Evolutionary conservation across 371 early-diverging fungal genomes (phyloP), one percentile per base, ranked within the genome.

Genomic region (Mucor indicus): DNA sequence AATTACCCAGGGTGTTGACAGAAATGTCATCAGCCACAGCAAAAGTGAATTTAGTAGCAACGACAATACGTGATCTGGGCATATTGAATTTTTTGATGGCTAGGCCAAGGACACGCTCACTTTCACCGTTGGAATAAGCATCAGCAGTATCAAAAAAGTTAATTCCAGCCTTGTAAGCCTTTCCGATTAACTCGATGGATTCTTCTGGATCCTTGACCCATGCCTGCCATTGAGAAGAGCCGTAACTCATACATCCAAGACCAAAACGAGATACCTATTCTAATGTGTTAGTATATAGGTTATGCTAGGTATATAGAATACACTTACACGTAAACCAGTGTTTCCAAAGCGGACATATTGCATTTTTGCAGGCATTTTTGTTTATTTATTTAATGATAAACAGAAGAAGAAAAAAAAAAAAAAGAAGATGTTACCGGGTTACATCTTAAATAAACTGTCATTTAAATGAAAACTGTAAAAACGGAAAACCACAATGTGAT

Each of bases 111-210:
- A 77, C 49, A 9, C 52, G 35, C 37, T 74, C 77, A 22, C 63
- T 62, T 35, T 55, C 56, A 7, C 74, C 74, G 27, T 62, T 62
- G 10, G 57, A 52, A 36, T 77, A 74, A 0, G 16, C 35, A 48
- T 60, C 38, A 15, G 61, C 63, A 1, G 64, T 69, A 33, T 63
- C 72, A 45, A 66, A 71, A 37, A 72, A 76, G 37, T 76, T 74
- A 44, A 76, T 70, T 23, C 79, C 72, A 25, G 63, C 61, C 22
- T 76, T 65, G 47, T 61, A 73, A 2, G 74, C 74, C 9, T 55
- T 38, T 24, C 70, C 64, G 47, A 77, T 70, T 24, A 71, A 16
- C 7, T 51, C 54, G 11, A 73, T 25, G 2, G 59, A 44, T 43
- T 69, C 66, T 21, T 61, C 69, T 31, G 51, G 59, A 21, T 71